Evolutionary conservation across 441 rosid genomes (phyloP), one percentile per base, ranked within the genome.

Genomic region (California macrophylla): DNA sequence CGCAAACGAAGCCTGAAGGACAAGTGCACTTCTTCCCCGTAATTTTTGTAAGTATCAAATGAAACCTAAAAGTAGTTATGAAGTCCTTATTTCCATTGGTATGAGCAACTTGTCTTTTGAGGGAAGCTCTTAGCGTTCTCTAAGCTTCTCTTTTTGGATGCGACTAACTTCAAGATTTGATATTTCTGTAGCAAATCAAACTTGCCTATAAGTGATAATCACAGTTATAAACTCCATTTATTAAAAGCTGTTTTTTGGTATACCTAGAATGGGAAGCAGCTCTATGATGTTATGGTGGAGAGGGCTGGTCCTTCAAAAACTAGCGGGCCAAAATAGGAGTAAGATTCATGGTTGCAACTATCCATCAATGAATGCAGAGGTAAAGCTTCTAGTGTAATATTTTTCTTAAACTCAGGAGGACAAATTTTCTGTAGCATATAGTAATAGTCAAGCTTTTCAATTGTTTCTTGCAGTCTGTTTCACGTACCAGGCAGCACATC

Each of bases 1-100:
- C 78, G 3, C 95, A 89, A 70, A 87, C 94, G 56, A 87, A 87
- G 73, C 90, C 90, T 3, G 85, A 89, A 82, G 94, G 95, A 75
- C 95, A 89, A 89, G 82, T 87, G 71, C 95, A 89, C 81, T 89
- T 89, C 83, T 87, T 87, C 76, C 94, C 91, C 3, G 90, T 89
- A 6, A 87, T 89, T 69, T 89, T 89, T 76, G 95, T 89, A 78
- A 87, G 95, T 81, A 23, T 6, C 63, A 36, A 26, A 26, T 3
- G 23, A 12, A 68, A 60, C 18, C 13, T 20, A 42, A 16, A 52
- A n/a, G n/a, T n/a, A n/a, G n/a, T n/a, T n/a, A n/a, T 42, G 12
- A 12, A 9, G n/a, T 42, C 50, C 16, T 42, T 42, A 3, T 2
- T 42, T 42, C 0, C 50, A 32, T 32, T 32, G 36, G 36, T 32